Conservation (phyloP, 495 filamentous ascomycete species). For the Trichoderma orchidacearum region DNA sequence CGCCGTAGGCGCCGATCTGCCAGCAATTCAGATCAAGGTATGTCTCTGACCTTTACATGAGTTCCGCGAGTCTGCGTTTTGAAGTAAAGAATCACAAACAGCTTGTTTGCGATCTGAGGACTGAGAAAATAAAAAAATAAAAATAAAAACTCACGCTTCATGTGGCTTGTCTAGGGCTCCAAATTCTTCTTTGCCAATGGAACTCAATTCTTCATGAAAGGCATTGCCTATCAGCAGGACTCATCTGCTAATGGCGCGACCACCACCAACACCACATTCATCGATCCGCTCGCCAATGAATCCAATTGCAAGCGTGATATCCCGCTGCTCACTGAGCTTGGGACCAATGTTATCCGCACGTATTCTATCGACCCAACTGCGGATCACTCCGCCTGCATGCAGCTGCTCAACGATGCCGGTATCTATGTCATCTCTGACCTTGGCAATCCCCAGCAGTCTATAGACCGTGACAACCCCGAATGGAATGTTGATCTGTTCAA, state of each 20-base stretch:
- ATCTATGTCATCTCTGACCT: constrained; percentile 93
- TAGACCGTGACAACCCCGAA: constrained; percentile 61
- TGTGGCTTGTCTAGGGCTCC: constrained; percentile 16
- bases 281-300: constrained; percentile 59
- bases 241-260: constrained; percentile 25
- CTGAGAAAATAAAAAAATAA: too few relatives aligned
- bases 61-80: not conserved
- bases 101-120: not conserved
- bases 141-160: not conserved
- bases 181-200: constrained; percentile 56
- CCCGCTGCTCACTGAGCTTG: constrained; percentile 56
- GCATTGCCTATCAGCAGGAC: constrained; percentile 75
- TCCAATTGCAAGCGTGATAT: constrained; percentile 70
- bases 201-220: constrained; percentile 79
- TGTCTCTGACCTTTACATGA: not conserved
- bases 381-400: constrained; percentile 76
- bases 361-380: constrained; percentile 75
- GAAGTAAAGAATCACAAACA: not conserved
- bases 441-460: constrained; percentile 62
- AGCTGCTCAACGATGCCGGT: constrained; percentile 63
- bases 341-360: constrained; percentile 83
- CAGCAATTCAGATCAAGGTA: not conserved
- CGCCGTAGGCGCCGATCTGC: not conserved
- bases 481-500: constrained; percentile 67
- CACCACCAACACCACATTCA: constrained; percentile 23